A percentile compares a stretch with the other conserved stretches of the same genome.
Evolutionary conservation across 192 early-diverging fungal genomes (phyloP).

Genomic region (Coemansia asiatica): DNA sequence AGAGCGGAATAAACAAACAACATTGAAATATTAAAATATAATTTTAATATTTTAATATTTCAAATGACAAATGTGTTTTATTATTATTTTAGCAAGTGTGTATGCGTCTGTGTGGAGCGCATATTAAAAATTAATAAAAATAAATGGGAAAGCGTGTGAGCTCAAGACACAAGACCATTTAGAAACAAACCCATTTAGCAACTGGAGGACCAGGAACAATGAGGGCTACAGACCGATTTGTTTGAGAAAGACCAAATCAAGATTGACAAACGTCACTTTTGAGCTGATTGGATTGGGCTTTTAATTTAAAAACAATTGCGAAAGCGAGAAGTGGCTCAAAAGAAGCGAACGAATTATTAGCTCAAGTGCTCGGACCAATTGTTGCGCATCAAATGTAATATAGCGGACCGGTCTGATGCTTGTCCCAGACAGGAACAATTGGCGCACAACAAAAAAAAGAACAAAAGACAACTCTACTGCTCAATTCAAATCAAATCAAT

Average conservation of each 20-base stretch:
- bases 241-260: neutral
- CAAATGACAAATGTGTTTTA: no score
- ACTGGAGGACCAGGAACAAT: constrained; percentile 1
- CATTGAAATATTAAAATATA: no score
- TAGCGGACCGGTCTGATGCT: neutral
- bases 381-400: neutral
- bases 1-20: no score
- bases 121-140: no score
- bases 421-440: neutral
- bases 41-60: no score
- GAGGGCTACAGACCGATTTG: neutral
- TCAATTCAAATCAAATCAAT: neutral
- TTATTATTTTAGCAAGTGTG: no score
- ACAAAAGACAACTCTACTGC: neutral
- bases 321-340: neutral
- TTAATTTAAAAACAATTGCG: neutral
- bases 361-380: neutral
- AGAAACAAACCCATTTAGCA: neutral
- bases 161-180: no score
- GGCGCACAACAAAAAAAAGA: neutral
- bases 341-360: neutral
- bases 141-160: no score
- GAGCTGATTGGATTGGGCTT: neutral
- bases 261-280: neutral
- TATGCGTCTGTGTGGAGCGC: no score